Evolutionary conservation across 208 protist species (phyloP), one percentile per base, ranked within the genome.

Genomic region (Trypanosoma cruzi): DNA sequence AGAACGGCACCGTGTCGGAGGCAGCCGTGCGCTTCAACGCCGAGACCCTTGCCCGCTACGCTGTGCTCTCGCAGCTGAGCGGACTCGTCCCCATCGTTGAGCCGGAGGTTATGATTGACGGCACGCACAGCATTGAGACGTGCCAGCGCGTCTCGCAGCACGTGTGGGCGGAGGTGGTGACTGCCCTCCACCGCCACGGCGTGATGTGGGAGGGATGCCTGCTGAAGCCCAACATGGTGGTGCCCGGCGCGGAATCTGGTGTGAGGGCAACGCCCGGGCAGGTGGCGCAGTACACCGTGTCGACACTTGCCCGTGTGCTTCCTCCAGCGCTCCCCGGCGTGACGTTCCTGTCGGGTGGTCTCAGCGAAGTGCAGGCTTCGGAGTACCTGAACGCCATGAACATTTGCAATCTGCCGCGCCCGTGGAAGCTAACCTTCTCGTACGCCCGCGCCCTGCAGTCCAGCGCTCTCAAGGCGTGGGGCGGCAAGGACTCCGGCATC

Each of bases 191-290:
- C 62, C 89, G 96, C 57, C 93, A 99, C 80, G 84, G 98, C 55
- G 95, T 99, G 55, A 72, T 97, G 46, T 86, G 96, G 68, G 96
- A 99, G 82, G 95, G 97, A 53, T 96, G 81, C 32, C 83, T 99
- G 40, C 92, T 99, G 34, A 99, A 99, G 88, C 97, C 98, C 74
- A 99, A 98, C 86, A 99, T 99, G 97, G 89, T 99, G 31, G 85
- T 97, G 22, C 80, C 93, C 44, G 98, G 98, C 50, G 66, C 85
- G 31, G 86, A 96, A 64, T 88, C 55, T 57, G 74, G 73, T 48
- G 80, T 74, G 50, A 89, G 58, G 54, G 88, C 79, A 44, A 82
- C 80, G 24, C 77, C 92, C 56, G 82, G 96, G 61, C 61, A 98
- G 57, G 86, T 98, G 57, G 98, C 90, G 48, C 44, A 68, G 49